These are phyloP conservation scores for Knufia fluminis DNA, from an alignment of 2,329 filamentous ascomycete species.

Conservation along the genomic window DNA sequence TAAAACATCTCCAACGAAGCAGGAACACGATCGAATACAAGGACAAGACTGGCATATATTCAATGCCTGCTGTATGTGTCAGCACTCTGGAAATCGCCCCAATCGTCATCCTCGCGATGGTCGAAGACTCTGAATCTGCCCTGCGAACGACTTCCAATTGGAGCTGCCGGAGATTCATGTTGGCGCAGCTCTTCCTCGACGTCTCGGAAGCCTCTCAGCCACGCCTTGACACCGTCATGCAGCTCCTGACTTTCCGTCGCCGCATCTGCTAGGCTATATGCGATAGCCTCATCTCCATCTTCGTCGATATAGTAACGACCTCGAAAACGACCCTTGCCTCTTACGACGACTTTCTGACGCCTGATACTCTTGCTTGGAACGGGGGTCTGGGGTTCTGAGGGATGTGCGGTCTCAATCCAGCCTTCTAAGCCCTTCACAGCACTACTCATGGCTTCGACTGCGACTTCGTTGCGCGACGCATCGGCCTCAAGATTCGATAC, in stretches of 20 bases:
- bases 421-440: conserved; percentile 23
- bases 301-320: conserved; percentile 21
- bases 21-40: background rate
- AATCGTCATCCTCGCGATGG: conserved; percentile 12
- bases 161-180: background rate
- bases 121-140: background rate
- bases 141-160: background rate
- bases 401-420: conserved; percentile 22
- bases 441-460: conserved; percentile 23
- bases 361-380: background rate
- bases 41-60: background rate
- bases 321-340: conserved; percentile 23
- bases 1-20: background rate
- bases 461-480: conserved; percentile 16
- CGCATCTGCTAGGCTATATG: background rate
- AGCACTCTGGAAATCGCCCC: conserved; percentile 22
- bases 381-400: conserved; percentile 7
- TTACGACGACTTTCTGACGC: conserved; percentile 13
- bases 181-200: conserved; percentile 31
- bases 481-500: conserved; percentile 12
- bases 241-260: conserved; percentile 15
- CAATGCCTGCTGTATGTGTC: background rate
- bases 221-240: conserved; percentile 33
- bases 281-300: conserved; percentile 9
- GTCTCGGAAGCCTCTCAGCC: conserved; percentile 37